Conservation (phyloP, 2,329 filamentous ascomycete species). For the Colletotrichum sp. region DNA sequence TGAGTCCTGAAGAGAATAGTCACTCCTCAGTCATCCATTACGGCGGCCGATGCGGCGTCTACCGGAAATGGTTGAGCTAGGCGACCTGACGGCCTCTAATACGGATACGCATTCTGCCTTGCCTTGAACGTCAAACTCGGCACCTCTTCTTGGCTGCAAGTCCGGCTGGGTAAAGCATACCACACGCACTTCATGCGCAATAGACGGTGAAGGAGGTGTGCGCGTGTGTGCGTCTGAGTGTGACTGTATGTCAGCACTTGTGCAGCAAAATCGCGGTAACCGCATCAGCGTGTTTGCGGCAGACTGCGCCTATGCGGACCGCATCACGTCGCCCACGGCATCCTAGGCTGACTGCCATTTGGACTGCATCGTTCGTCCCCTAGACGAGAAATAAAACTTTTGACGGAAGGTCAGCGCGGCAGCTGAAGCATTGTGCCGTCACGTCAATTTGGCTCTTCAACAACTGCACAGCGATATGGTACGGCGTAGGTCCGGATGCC, state of each 20-base stretch:
- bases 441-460: neutral
- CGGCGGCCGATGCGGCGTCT: neutral
- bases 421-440: neutral
- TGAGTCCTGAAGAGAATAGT: neutral
- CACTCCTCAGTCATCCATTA: neutral
- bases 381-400: neutral
- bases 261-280: slow-evolving; percentile 11
- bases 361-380: neutral
- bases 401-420: neutral
- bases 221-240: slow-evolving; percentile 2
- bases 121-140: neutral
- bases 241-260: slow-evolving; percentile 21
- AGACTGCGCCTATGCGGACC: slow-evolving; percentile 9
- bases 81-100: neutral
- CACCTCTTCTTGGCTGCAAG: neutral
- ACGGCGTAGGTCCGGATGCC: neutral
- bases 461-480: neutral
- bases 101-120: neutral
- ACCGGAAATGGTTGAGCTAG: neutral
- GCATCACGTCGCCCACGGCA: slow-evolving; percentile 1
- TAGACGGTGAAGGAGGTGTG: slow-evolving; percentile 10
- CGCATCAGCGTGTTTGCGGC: slow-evolving; percentile 9
- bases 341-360: neutral
- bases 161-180: neutral
- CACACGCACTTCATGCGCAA: neutral